Percentiles rank a stretch among this genome's conserved stretches.
These are phyloP conservation scores for Phialocephala sp. DNA, from an alignment of 2,329 filamentous ascomycete genomes.

Conservation along the genomic window DNA sequence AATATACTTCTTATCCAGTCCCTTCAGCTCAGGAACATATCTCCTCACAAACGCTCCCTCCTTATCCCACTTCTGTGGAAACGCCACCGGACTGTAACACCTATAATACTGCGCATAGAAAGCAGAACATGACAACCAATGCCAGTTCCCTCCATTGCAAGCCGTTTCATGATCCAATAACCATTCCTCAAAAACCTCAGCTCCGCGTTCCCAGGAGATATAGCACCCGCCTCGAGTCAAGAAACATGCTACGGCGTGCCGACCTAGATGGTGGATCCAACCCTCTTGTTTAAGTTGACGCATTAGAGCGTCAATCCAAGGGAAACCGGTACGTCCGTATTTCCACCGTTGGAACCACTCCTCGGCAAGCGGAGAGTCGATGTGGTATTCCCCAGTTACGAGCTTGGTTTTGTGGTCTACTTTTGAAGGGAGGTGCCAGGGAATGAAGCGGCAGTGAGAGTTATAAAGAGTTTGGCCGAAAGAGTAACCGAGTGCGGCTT, in stretches of 20 bases:
- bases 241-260: conserved; percentile 81
- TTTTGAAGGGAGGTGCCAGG: conserved; percentile 76
- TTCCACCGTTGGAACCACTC: conserved; percentile 73
- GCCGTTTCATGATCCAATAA: conserved; percentile 77
- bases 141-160: conserved; percentile 79
- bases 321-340: conserved; percentile 73
- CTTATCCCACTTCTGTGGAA: conserved; percentile 78
- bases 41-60: conserved; percentile 66
- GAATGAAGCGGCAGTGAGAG: conserved; percentile 72
- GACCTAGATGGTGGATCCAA: conserved; percentile 81
- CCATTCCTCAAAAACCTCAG: conserved; percentile 78
- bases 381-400: conserved; percentile 64
- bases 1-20: conserved; percentile 71
- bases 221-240: conserved; percentile 82
- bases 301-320: conserved; percentile 84
- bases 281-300: conserved; percentile 73
- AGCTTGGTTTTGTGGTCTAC: conserved; percentile 48
- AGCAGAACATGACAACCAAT: conserved; percentile 77
- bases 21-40: conserved; percentile 70
- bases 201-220: conserved; percentile 78
- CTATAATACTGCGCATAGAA: conserved; percentile 77
- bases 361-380: conserved; percentile 68
- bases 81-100: conserved; percentile 72
- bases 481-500: conserved; percentile 67
- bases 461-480: conserved; percentile 73